Percentiles rank a stretch among this genome's conserved stretches.
Evolutionary conservation across 192 early-diverging fungal species (phyloP).

Genomic region (Chytriomyces sp.): DNA sequence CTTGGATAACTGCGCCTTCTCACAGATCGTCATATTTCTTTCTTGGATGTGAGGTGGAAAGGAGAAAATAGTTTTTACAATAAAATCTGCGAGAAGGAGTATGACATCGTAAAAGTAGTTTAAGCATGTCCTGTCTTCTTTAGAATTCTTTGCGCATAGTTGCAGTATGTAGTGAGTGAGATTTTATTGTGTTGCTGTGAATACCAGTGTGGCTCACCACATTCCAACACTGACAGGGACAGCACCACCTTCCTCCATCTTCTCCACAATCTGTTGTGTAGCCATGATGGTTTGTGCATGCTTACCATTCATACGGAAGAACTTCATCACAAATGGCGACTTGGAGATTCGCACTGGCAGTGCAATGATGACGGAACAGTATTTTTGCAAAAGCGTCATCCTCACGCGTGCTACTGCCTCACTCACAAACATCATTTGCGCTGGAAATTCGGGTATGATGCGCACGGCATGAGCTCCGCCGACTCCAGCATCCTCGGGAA

Average conservation of each 20-base stretch:
- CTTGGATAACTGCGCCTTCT: too few relatives aligned
- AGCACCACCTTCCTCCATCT: neutral
- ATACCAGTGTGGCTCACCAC: too few relatives aligned
- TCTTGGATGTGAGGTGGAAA: too few relatives aligned
- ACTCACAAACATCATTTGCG: slow-evolving; percentile 63
- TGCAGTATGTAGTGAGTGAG: too few relatives aligned
- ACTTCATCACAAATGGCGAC: slow-evolving; percentile 50
- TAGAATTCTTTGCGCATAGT: too few relatives aligned
- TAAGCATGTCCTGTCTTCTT: too few relatives aligned
- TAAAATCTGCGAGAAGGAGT: too few relatives aligned
- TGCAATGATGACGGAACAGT: slow-evolving; percentile 50
- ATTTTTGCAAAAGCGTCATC: slow-evolving; percentile 47
- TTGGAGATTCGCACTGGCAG: slow-evolving; percentile 53
- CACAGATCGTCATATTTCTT: too few relatives aligned
- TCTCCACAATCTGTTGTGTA: neutral
- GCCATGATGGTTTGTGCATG: slow-evolving; percentile 24
- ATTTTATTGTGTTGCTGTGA: too few relatives aligned
- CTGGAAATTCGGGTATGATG: slow-evolving; percentile 59
- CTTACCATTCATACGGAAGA: slow-evolving; percentile 52
- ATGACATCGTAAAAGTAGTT: too few relatives aligned
- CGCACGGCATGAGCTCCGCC: slow-evolving; percentile 2
- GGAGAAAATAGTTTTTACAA: too few relatives aligned
- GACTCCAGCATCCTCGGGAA: slow-evolving; percentile 59
- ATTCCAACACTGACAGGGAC: neutral
- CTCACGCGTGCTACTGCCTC: slow-evolving; percentile 51